phyloP scores from a whole-genome alignment of 345 rosid species.

The Lepidium sativum region DNA sequence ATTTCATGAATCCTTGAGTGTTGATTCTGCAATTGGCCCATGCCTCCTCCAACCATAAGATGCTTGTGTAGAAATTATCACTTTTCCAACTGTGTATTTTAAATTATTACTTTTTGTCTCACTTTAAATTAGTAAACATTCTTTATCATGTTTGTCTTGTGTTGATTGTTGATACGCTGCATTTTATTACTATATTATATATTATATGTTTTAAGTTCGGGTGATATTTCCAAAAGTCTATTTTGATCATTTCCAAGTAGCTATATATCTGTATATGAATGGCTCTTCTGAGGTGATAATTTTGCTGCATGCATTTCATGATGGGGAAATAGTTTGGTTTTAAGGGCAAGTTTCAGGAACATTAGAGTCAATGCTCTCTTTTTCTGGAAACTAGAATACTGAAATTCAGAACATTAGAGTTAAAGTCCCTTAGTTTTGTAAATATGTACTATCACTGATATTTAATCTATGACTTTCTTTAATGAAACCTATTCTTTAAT shows the following conservation, averaged over 20 bases:
- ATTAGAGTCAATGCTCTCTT: not conserved
- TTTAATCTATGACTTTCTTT: not conserved
- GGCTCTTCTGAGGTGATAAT: not conserved
- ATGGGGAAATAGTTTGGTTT: not conserved
- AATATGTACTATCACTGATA: not conserved
- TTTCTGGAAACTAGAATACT: not conserved
- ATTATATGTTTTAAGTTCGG: not conserved
- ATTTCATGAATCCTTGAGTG: constrained; percentile 8
- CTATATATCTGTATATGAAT: not conserved
- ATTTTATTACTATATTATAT: not conserved
- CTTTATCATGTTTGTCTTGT: not conserved
- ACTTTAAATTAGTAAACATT: not conserved
- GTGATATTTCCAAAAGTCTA: not conserved
- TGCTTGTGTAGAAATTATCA: not conserved
- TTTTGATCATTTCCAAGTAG: not conserved
- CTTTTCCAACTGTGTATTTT: not conserved
- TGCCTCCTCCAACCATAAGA: not conserved
- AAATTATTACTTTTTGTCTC: not conserved
- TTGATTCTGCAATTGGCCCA: constrained; percentile 8
- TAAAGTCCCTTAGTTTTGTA: no score
- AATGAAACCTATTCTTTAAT: constrained; percentile 13
- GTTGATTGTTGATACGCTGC: not conserved
- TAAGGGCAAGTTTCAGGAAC: not conserved
- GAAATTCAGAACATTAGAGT: not conserved
- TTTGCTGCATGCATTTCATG: not conserved